Evolutionary conservation across 306 rosid species (phyloP).

Genomic region (Canavalia ensiformis): DNA sequence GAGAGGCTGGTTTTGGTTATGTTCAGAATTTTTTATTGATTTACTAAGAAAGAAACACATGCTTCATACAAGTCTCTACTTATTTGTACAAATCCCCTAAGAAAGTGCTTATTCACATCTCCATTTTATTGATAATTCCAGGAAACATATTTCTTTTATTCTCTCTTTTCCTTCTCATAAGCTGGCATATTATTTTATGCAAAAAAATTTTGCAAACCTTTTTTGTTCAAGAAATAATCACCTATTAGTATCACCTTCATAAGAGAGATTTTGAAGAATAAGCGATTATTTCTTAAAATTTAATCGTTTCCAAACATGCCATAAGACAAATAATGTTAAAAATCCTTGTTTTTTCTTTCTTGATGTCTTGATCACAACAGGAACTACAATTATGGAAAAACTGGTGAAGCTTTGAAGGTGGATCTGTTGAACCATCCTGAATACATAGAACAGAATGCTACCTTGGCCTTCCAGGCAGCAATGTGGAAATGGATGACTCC

Average conservation of each 20-base stretch:
- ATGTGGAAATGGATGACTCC: conserved; percentile 92
- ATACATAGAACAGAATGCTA: conserved; percentile 92
- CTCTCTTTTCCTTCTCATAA: not conserved
- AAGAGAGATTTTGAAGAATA: too few species aligned
- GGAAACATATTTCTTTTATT: too few species aligned
- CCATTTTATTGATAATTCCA: too few species aligned
- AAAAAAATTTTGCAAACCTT: too few species aligned
- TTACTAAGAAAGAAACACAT: conserved; percentile 13
- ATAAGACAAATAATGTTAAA: not conserved
- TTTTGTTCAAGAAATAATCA: too few species aligned
- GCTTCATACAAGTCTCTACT: not conserved
- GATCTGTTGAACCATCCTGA: conserved; percentile 92
- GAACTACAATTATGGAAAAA: conserved; percentile 90
- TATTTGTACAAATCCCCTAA: too few species aligned
- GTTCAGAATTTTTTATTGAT: not conserved
- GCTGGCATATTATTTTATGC: not conserved
- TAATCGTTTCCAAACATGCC: too few species aligned
- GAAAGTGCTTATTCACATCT: too few species aligned
- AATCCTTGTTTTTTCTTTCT: conserved; percentile 3
- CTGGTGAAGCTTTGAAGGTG: conserved; percentile 78
- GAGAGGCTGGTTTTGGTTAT: not conserved
- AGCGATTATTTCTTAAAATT: too few species aligned
- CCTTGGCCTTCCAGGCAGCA: conserved; percentile 89
- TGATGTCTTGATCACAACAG: conserved; percentile 50
- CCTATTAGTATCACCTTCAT: too few species aligned